phyloP scores from a whole-genome alignment of 371 early-diverging fungal species.

The Dinochytrium kinnereticum region DNA sequence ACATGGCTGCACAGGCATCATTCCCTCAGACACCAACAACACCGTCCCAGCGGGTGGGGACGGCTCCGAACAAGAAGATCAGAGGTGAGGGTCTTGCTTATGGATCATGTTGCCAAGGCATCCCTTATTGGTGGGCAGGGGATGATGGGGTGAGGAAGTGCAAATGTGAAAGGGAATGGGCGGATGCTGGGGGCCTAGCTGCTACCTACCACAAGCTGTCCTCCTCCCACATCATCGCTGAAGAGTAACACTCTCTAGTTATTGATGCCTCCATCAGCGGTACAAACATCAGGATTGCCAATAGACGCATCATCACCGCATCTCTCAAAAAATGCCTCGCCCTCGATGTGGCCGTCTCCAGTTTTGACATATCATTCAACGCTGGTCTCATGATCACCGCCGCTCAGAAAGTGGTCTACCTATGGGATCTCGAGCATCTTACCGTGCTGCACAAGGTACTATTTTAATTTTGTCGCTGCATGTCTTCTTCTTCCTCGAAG shows the following conservation, averaged over 20 bases:
- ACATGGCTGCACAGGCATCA: too few species aligned
- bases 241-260: conserved; percentile 26
- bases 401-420: conserved; percentile 46
- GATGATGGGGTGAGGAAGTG: too few species aligned
- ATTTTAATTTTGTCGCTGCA: not conserved
- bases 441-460: conserved; percentile 43
- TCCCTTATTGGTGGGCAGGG: too few species aligned
- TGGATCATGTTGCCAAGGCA: too few species aligned
- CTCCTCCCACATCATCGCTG: not conserved
- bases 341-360: conserved; percentile 46
- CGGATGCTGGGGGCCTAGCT: too few species aligned
- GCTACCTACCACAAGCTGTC: not conserved
- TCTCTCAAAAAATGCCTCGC: conserved; percentile 51
- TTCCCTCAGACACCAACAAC: too few species aligned
- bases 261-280: conserved; percentile 52
- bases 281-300: conserved; percentile 52
- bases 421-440: conserved; percentile 45
- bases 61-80: too few species aligned
- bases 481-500: conserved; percentile 17
- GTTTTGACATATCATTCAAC: conserved; percentile 46
- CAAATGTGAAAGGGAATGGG: too few species aligned
- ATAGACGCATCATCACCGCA: conserved; percentile 51
- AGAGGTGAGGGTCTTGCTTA: too few species aligned
- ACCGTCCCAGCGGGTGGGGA: too few species aligned
- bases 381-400: conserved; percentile 40